These are phyloP conservation scores for Lojkania enalia DNA, from an alignment of 2,329 filamentous ascomycete species.

Conservation along the genomic window DNA sequence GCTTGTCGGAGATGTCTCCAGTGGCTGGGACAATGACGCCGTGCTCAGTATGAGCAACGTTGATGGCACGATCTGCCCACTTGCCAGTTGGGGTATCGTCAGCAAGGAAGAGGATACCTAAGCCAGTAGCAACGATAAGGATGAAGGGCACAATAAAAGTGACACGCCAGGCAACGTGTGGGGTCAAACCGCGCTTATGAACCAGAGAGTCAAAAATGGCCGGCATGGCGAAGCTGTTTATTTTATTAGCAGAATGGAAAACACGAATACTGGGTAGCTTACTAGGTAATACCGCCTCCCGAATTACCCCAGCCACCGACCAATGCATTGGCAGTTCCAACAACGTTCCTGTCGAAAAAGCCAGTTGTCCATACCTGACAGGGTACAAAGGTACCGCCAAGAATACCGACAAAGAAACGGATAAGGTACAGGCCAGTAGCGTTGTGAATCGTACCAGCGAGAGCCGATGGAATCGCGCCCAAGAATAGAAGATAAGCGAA, in stretches of 20 bases:
- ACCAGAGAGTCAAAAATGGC: slow-evolving; percentile 81
- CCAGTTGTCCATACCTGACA: slow-evolving; percentile 93
- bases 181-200: slow-evolving; percentile 58
- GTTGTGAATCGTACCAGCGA: slow-evolving; percentile 75
- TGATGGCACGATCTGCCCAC: slow-evolving; percentile 73
- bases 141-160: slow-evolving; percentile 83
- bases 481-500: slow-evolving; percentile 77
- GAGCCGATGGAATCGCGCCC: slow-evolving; percentile 78
- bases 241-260: background rate
- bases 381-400: slow-evolving; percentile 78
- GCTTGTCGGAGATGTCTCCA: slow-evolving; percentile 53
- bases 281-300: slow-evolving; percentile 85
- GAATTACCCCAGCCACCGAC: slow-evolving; percentile 85
- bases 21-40: slow-evolving; percentile 56
- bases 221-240: slow-evolving; percentile 77
- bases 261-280: slow-evolving; percentile 11
- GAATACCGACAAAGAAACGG: slow-evolving; percentile 79
- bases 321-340: slow-evolving; percentile 85
- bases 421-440: slow-evolving; percentile 69
- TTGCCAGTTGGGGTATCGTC: slow-evolving; percentile 81
- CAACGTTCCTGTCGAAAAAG: slow-evolving; percentile 91
- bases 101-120: slow-evolving; percentile 72
- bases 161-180: slow-evolving; percentile 78
- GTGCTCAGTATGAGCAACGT: slow-evolving; percentile 57
- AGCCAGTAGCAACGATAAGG: slow-evolving; percentile 67